Base-by-base conservation (phyloP, 805 yeast genomes). In the Candida pini region DNA sequence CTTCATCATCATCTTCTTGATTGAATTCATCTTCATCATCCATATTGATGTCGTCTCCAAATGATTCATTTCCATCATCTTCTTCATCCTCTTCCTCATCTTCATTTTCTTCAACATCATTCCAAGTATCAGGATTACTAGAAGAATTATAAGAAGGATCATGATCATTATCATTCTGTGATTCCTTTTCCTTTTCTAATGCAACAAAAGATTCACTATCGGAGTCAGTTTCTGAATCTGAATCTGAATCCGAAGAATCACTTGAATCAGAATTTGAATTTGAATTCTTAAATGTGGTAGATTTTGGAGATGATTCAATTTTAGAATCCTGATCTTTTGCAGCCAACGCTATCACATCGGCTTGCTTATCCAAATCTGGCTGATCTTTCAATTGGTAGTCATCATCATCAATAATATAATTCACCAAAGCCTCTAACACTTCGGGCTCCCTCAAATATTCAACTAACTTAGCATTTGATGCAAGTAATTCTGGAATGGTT, bases 391-490 rank as follows among this genome's bases (percentile, higher is more conserved):
- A 41, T 38, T 67, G 72, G 38, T 57, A 69, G 12, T 64, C 71
- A 30, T 57, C 63, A 28, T 72, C 78, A 31, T 59, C 61, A 23
- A 77, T 76, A 27, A 88, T 71, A 48, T 76, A 78, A 26, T 80
- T 76, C 20, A 90, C 76, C 38, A 90, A 69, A 37, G 76, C 75
- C 34, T 67, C 70, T 40, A 90, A 57, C 12, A 86, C 76, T 34
- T 78, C 83, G 12, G 92, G 88, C 51, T 84, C 85, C 43, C 90
- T 71, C 36, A 92, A 65, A 49, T 80, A 80, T 49, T 87, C 92
- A 26, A 89, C 68, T 32, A 92, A 69, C 52, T 82, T 81, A 29
- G 80, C 70, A 55, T 83, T 83, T 14, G 87, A 78, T 16, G 81
- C 74, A 43, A 81, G 62, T 24, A 86, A 63, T 53, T 85, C 92